Conservation (phyloP, 805 yeast species). For the Cyberlindnera japonica region DNA sequence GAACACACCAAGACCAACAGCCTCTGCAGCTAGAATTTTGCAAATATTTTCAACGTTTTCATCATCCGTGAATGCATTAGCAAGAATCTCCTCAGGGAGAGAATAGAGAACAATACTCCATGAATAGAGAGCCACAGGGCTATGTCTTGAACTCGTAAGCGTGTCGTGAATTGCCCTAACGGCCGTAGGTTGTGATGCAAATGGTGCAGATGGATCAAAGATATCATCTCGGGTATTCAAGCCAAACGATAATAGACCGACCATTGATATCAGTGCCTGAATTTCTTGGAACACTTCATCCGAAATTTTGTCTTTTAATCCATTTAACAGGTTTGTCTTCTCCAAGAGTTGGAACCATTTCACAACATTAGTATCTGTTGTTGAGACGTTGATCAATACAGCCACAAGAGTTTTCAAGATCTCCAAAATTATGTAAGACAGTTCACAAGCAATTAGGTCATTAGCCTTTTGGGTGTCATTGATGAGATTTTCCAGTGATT, state of each 20-base stretch:
- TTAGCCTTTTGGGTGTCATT: slow-evolving; percentile 1
- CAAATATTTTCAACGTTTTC: slow-evolving; percentile 17
- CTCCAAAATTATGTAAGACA: slow-evolving; percentile 32
- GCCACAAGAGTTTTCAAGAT: slow-evolving; percentile 38
- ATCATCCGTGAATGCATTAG: slow-evolving; percentile 33
- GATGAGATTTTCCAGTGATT: slow-evolving; percentile 4
- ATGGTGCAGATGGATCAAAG: slow-evolving; percentile 36
- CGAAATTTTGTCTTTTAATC: slow-evolving; percentile 17
- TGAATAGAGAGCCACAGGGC: slow-evolving; percentile 52
- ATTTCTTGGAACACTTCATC: slow-evolving; percentile 29
- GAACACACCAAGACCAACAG: slow-evolving; percentile 43
- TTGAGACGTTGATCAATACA: slow-evolving; percentile 36
- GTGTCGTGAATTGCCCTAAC: slow-evolving; percentile 40
- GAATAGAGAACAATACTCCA: slow-evolving; percentile 64
- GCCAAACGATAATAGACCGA: slow-evolving; percentile 53
- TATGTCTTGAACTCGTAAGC: slow-evolving; percentile 35
- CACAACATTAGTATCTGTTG: slow-evolving; percentile 32
- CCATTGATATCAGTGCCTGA: slow-evolving; percentile 44
- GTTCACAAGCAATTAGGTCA: slow-evolving; percentile 28
- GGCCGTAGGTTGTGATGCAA: slow-evolving; percentile 36
- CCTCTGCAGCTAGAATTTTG: slow-evolving; percentile 22
- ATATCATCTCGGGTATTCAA: slow-evolving; percentile 47
- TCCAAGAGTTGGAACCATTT: slow-evolving; percentile 58
- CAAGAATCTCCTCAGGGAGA: slow-evolving; percentile 41
- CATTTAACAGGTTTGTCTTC: slow-evolving; percentile 24